Evolutionary conservation across 164 flowering plant species (phyloP), one percentile per base, ranked within the genome.

Genomic region (Santalum album): DNA sequence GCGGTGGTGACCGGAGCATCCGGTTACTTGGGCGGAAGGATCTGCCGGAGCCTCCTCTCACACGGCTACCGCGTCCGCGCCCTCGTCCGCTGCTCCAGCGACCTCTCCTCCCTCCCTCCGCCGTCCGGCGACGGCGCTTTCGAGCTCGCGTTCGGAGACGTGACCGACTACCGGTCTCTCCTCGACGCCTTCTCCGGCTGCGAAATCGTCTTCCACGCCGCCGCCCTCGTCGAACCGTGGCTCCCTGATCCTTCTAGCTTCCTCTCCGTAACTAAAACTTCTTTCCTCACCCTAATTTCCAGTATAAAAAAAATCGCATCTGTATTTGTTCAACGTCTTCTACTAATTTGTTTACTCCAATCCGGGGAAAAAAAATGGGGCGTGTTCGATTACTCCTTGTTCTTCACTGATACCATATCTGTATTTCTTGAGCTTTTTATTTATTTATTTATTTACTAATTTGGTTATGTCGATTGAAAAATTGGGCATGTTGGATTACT

Each of bases 191-290:
- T 63, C 78, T 72, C 76, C 65, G 85, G 74, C 49, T 84, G 94
- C 71, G 61, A 84, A 47, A 66, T 73, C 67, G 57, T 92, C 75
- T 77, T 92, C 71, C 98, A 92, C 72, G 62, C 71, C 12, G 98
- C 95, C 20, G 98, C 96, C 12, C 58, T 84, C 12, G 98, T 92
- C 57, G 96, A 88, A 55, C 89, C 95, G 18, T 92, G 98, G 98
- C 82, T 84, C 44, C 95, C 96, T 0, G 86, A 88, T 44, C 87
- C 95, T 24, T 75, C 87, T 24, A 68, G 20, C 54, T 81, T 92
- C 80, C 49, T 80, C 69, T 38, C 86, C 9, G 98, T 86, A 64
- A n/a, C n/a, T n/a, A n/a, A n/a, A n/a, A n/a, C n/a, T n/a, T n/a
- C n/a, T n/a, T n/a, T n/a, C n/a, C n/a, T n/a, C n/a, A n/a, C n/a